Conservation (phyloP, 2,329 filamentous ascomycete species). For the Ceratocystis variospora region DNA sequence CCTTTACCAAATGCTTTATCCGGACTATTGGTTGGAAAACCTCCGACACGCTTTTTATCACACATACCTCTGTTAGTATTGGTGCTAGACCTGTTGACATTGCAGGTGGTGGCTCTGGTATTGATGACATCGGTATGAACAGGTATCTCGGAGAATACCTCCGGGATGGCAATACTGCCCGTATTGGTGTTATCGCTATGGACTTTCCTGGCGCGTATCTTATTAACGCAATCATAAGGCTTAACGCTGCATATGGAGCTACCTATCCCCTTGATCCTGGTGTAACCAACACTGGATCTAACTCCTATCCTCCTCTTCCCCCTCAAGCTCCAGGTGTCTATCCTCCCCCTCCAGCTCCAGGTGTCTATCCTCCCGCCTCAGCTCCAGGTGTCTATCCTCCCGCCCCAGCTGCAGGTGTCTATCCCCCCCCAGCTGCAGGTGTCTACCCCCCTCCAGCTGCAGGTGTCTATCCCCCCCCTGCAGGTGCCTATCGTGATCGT, state of each 20-base stretch:
- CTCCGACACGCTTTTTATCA: conserved; percentile 24
- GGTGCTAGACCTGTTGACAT: conserved; percentile 31
- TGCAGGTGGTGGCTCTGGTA: conserved; percentile 29
- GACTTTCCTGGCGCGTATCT: conserved; percentile 35
- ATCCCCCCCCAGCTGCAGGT: too few species aligned
- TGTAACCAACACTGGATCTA: too few species aligned
- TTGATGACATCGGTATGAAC: conserved; percentile 30
- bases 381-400: too few species aligned
- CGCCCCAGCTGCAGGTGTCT: too few species aligned
- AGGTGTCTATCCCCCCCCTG: too few species aligned
- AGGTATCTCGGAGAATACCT: conserved; percentile 35
- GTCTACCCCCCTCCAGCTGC: too few species aligned
- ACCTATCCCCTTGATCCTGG: too few species aligned
- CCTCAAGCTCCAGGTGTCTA: too few species aligned
- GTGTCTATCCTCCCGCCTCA: too few species aligned
- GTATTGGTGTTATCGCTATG: conserved; percentile 34
- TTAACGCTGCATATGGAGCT: conserved; percentile 24
- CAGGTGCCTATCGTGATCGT: too few species aligned
- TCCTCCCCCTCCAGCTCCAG: too few species aligned
- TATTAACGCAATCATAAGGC: conserved; percentile 31
- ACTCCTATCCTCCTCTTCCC: too few species aligned
- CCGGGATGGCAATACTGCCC: conserved; percentile 19
- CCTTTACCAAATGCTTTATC: conserved; percentile 24
- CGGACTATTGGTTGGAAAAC: conserved; percentile 24
- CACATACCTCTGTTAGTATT: background rate